These are phyloP conservation scores for Hymenoscyphus fructigenus DNA, from an alignment of 2,329 filamentous ascomycete genomes.

Conservation along the genomic window DNA sequence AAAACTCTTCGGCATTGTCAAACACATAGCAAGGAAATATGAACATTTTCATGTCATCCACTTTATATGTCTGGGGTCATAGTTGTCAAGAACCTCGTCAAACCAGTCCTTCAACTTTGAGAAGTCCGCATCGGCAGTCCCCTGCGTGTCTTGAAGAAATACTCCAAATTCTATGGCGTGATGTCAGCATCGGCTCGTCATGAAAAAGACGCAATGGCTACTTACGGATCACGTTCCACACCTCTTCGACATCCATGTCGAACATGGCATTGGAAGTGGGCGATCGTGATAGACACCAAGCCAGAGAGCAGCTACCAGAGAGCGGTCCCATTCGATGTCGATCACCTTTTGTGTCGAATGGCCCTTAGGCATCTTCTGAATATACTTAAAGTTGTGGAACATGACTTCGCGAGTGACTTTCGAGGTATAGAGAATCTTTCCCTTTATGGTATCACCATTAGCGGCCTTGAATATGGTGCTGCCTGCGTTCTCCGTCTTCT, in stretches of 20 bases:
- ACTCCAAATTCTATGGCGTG: background rate
- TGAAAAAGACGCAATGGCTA: background rate
- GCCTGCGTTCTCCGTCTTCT: background rate
- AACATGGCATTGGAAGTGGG: conserved; percentile 11
- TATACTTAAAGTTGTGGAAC: conserved; percentile 10
- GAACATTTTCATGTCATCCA: background rate
- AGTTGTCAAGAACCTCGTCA: background rate
- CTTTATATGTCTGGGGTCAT: background rate
- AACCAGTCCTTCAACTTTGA: background rate
- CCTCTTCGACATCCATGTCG: background rate
- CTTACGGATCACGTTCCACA: background rate
- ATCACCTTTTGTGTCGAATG: conserved; percentile 1
- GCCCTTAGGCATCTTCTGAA: conserved; percentile 7
- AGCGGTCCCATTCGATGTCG: background rate
- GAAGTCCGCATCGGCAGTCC: background rate
- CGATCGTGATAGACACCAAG: conserved; percentile 20
- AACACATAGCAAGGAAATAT: conserved; percentile 1
- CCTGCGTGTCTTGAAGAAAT: background rate
- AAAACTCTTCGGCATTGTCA: background rate
- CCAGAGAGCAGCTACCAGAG: conserved; percentile 16
- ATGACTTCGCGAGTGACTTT: conserved; percentile 17
- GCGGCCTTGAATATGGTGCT: background rate
- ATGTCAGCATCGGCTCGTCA: background rate
- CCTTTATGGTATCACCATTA: background rate
- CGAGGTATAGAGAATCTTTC: conserved; percentile 10